phyloP scores from a whole-genome alignment of 768 basidiomycete species.

The Rhizopogon vesiculosus region DNA sequence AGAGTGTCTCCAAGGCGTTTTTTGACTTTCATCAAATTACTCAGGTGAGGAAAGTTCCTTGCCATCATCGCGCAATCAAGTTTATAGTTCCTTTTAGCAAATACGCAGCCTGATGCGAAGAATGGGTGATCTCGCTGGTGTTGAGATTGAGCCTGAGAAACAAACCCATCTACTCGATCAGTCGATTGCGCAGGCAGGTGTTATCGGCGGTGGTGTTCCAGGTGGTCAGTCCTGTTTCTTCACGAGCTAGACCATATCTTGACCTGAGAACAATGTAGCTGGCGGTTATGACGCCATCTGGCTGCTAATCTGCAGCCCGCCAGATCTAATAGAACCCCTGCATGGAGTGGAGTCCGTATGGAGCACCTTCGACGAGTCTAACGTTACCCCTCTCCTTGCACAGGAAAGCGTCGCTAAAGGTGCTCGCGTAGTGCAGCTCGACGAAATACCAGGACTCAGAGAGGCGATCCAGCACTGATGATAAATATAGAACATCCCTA shows the following conservation, averaged over 20 bases:
- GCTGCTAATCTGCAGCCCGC: conserved; percentile 75
- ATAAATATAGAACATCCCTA: neutral
- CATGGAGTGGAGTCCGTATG: conserved; percentile 65
- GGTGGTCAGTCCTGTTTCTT: conserved; percentile 59
- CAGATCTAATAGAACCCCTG: conserved; percentile 44
- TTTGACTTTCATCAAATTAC: conserved; percentile 51
- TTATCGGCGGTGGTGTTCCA: conserved; percentile 93
- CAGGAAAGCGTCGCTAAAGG: conserved; percentile 68
- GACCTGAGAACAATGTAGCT: conserved; percentile 43
- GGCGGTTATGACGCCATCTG: conserved; percentile 98
- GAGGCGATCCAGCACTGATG: conserved; percentile 28
- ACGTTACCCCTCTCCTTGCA: conserved; percentile 69
- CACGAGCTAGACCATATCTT: conserved; percentile 1
- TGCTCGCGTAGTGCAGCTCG: conserved; percentile 56
- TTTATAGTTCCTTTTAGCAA: conserved; percentile 37
- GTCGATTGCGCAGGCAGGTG: conserved; percentile 74
- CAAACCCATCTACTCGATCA: conserved; percentile 82
- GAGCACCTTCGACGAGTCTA: conserved; percentile 54
- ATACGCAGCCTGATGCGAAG: conserved; percentile 77
- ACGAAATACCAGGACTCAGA: conserved; percentile 51
- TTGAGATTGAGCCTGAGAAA: conserved; percentile 86
- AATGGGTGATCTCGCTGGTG: conserved; percentile 71
- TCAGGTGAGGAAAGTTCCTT: conserved; percentile 38
- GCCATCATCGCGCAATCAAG: neutral
- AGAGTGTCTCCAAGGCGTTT: conserved; percentile 49